Base-by-base conservation (phyloP, 2,329 filamentous ascomycete species). In the Cladorrhinum sp. region DNA sequence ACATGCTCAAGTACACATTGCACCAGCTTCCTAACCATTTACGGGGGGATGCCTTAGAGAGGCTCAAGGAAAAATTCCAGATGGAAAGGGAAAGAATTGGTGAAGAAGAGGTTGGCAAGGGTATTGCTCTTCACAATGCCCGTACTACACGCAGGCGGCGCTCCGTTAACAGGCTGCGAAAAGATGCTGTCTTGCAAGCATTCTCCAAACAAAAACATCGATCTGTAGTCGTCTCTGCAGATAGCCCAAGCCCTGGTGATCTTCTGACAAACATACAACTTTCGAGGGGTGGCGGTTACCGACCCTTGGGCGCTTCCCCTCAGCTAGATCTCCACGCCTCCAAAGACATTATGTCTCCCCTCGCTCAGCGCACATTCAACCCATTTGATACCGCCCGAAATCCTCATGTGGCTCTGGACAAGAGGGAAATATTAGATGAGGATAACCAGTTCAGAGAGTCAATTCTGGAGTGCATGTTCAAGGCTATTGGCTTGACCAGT, bases 381-480 rank as follows among this genome's bases (percentile, higher is more conserved):
- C 84, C 85, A 0, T 87, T 87, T 62, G 73, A 80, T n/a, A 77
- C 77, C 1, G 80, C 81, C 61, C 77, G 78, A 55, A 77, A 78
- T 36, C 75, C 75, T 50, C 79, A 81, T 50, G 76, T 80, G 32
- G 77, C 78, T 5, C 75, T 85, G 27, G 89, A 92, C 68, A 85
- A 89, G 4, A 87, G 93, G 65, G 92, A 97, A 59, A 89, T 90
- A 0, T 77, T 92, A 7, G 91, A 96, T 65, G 95, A 98, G 71
- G 93, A 97, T 68, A 85, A 88, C 51, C 75, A 96, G 6, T 98
- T 99, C 74, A 84, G 96, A 45, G 88, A 92, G 61, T 96, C 92
- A 0, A 92, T 99, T 16, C 77, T 98, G 22, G 92, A 96, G 67
- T 98, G 95, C 71, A 96, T 99, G 78, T 93, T 96, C 75, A 97